Base-by-base conservation (phyloP, 116 monocot species). In the Posidonia oceanica region DNA sequence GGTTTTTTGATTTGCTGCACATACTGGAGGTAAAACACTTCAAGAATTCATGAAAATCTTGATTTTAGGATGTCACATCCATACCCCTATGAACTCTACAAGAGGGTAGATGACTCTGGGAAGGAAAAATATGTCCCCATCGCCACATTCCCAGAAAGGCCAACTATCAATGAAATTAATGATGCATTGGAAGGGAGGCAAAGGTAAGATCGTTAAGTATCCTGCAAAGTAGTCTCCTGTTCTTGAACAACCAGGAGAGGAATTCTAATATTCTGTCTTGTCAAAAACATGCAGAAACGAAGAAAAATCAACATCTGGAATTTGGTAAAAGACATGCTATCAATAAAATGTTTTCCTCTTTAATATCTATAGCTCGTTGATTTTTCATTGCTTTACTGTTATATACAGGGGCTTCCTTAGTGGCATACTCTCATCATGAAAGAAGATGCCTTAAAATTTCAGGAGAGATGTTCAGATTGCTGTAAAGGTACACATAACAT, bases 51-150 rank as follows among this genome's bases (percentile, higher is more conserved):
- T 52, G 21, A 68, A 68, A 36, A 20, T 68, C 68, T 68, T 22
- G 3, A 68, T 61, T 74, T 75, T 80, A 96, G 96, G 83, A 91
- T 96, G 96, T 57, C 91, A 77, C 87, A 91, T 67, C 83, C 96
- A 65, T 62, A 85, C n/a, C 66, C 69, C 17, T 87, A 85, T 54
- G 91, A 96, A 69, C 81, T 96, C 44, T 91, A 77, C 69, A 89
- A 70, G 81, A 89, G 96, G 73, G 59, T 91, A 21, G 91, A 96
- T 61, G 84, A 83, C 1, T 67, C 89, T 16, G 68, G 76, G 40
- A 87, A 86, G 66, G 96, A 91, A 78, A 89, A 85, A 59, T 96
- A 96, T 79, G 75, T 81, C n/a, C 36, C 72, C 56, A 75, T 91
- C 67, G 82, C 81, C 3, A 77, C 87, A 75, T 91, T 96, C 75